A percentile compares a stretch with the other conserved stretches of the same genome.
These are phyloP conservation scores for Coelastrella sp. DNA, from an alignment of 139 green algal species.

Conservation along the genomic window DNA sequence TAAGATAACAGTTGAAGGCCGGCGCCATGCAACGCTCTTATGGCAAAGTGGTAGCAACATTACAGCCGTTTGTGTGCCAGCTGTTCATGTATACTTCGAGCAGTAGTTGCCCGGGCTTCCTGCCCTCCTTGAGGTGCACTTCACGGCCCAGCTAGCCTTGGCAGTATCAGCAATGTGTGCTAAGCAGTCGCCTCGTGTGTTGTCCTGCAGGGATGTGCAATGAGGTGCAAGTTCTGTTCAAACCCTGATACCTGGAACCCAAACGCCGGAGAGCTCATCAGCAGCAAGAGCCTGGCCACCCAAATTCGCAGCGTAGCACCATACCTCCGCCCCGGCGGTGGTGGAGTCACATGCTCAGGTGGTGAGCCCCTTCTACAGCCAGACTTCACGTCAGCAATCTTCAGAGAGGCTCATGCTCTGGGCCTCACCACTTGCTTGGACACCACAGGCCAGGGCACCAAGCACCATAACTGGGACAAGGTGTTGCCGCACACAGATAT, in stretches of 20 bases:
- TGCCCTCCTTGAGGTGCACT: too few species aligned
- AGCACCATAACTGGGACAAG: conserved; percentile 62
- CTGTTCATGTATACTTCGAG: too few species aligned
- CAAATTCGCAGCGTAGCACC: conserved; percentile 31
- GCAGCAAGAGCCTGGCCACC: conserved; percentile 44
- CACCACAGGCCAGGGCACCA: conserved; percentile 77
- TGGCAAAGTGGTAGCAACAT: too few species aligned
- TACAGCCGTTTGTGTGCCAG: too few species aligned
- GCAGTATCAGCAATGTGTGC: too few species aligned
- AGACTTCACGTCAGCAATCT: conserved; percentile 53
- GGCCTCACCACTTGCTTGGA: conserved; percentile 78
- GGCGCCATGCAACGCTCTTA: too few species aligned
- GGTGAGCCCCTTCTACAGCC: conserved; percentile 82
- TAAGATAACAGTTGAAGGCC: not conserved
- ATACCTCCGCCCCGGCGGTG: conserved; percentile 60
- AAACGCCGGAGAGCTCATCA: conserved; percentile 8
- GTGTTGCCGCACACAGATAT: conserved; percentile 80
- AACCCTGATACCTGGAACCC: conserved; percentile 69
- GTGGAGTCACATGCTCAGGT: conserved; percentile 74
- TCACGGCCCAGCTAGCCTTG: too few species aligned
- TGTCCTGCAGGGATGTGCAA: conserved; percentile 70
- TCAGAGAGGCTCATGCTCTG: conserved; percentile 69
- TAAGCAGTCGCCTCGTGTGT: not conserved
- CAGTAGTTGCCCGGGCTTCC: too few species aligned
- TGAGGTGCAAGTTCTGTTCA: conserved; percentile 80